These are phyloP conservation scores for Iberis pinnata DNA, from an alignment of 345 rosid genomes.

Conservation along the genomic window DNA sequence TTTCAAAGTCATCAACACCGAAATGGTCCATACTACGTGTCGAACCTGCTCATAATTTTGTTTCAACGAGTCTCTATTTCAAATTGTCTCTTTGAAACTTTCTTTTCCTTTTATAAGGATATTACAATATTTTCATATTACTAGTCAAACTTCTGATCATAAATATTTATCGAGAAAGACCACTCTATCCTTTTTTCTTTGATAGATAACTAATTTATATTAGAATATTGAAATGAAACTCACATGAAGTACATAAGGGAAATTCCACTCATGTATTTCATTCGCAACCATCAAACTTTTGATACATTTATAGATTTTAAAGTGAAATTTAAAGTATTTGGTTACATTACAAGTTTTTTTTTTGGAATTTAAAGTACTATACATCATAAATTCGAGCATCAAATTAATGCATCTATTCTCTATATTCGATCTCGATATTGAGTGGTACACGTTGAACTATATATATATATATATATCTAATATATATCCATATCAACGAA, in stretches of 20 bases:
- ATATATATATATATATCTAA: not conserved
- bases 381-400: constrained; percentile 15
- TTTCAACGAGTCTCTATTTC: constrained; percentile 22
- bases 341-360: not conserved
- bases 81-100: constrained; percentile 26
- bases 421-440: constrained; percentile 12
- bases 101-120: not conserved
- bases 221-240: too few species aligned
- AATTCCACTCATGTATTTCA: too few species aligned
- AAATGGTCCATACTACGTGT: constrained; percentile 29
- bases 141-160: constrained; percentile 24
- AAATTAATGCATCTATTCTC: constrained; percentile 18
- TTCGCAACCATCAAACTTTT: too few species aligned
- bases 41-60: constrained; percentile 18
- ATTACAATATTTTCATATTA: constrained; percentile 10
- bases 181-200: constrained; percentile 15
- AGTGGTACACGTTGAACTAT: constrained; percentile 28
- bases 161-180: constrained; percentile 14
- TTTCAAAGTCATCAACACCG: constrained; percentile 27
- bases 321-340: not conserved
- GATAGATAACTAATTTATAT: not conserved
- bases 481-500: too few species aligned
- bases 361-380: not conserved
- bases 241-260: not conserved
- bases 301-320: too few species aligned